Conservation (phyloP, 257 asterid species). For the Lavandula angustifolia region DNA sequence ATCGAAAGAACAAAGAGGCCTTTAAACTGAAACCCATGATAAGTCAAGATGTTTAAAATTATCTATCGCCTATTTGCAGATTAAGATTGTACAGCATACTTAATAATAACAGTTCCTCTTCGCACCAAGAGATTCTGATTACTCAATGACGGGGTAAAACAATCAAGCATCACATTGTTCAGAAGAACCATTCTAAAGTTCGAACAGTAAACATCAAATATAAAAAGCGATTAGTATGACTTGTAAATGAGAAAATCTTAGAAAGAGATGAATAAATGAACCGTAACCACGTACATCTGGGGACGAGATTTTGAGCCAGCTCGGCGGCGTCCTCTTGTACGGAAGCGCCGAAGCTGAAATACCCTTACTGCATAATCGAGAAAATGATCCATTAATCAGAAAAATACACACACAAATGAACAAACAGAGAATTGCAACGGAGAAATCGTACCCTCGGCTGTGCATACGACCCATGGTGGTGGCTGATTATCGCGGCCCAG, state of each 20-base stretch:
- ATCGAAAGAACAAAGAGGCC: background rate
- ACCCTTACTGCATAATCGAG: conserved; percentile 65
- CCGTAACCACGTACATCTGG: conserved; percentile 44
- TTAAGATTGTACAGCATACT: background rate
- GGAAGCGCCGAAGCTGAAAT: conserved; percentile 85
- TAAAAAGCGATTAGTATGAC: background rate
- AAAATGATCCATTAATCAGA: conserved; percentile 11
- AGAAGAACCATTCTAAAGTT: background rate
- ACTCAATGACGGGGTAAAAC: background rate
- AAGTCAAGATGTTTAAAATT: background rate
- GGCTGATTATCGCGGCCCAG: conserved; percentile 31
- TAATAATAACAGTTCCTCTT: background rate
- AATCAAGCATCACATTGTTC: background rate
- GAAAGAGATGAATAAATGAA: background rate
- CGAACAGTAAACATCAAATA: background rate
- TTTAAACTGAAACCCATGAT: background rate
- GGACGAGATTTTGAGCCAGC: conserved; percentile 72
- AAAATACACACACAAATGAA: background rate
- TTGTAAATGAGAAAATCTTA: background rate
- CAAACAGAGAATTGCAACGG: background rate
- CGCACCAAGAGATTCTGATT: background rate
- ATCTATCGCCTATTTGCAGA: background rate
- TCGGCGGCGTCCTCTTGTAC: conserved; percentile 85
- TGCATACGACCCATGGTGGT: conserved; percentile 90
- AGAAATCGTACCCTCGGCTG: conserved; percentile 66